Conservation (phyloP, 2,329 filamentous ascomycete species). For the Ophiognomonia clavigignenti-juglandacearum region DNA sequence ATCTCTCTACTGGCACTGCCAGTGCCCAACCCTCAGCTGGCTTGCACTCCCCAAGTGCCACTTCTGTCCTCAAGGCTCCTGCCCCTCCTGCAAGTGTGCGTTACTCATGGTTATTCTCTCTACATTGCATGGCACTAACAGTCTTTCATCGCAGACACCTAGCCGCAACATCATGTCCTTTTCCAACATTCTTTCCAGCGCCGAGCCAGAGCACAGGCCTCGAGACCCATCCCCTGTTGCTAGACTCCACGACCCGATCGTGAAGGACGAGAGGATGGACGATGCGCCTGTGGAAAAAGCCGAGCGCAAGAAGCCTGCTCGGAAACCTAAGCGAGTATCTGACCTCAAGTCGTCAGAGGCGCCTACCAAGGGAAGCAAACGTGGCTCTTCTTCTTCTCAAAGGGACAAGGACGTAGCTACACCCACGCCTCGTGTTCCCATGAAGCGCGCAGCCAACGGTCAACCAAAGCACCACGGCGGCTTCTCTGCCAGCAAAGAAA, state of each 20-base stretch:
- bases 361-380: slow-evolving; percentile 43
- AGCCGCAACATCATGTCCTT: slow-evolving; percentile 85
- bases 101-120: slow-evolving; percentile 10
- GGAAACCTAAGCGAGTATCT: slow-evolving; percentile 45
- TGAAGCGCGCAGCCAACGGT: slow-evolving; percentile 58
- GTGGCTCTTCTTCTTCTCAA: slow-evolving; percentile 42
- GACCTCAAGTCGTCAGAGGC: slow-evolving; percentile 45
- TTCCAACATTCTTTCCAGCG: slow-evolving; percentile 84
- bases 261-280: slow-evolving; percentile 17
- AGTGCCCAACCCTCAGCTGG: slow-evolving; percentile 34
- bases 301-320: slow-evolving; percentile 30
- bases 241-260: slow-evolving; percentile 3
- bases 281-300: slow-evolving; percentile 18
- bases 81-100: slow-evolving; percentile 33
- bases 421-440: slow-evolving; percentile 38
- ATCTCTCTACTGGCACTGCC: slow-evolving; percentile 31
- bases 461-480: slow-evolving; percentile 42
- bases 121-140: neutral
- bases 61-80: slow-evolving; percentile 35
- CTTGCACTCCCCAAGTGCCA: slow-evolving; percentile 28
- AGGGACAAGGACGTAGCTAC: slow-evolving; percentile 37
- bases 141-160: slow-evolving; percentile 51
- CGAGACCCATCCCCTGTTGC: slow-evolving; percentile 23
- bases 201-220: slow-evolving; percentile 59
- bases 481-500: slow-evolving; percentile 56